Evolutionary conservation across 148 eudicot species (phyloP).

Genomic region (Heliosperma pusillum): DNA sequence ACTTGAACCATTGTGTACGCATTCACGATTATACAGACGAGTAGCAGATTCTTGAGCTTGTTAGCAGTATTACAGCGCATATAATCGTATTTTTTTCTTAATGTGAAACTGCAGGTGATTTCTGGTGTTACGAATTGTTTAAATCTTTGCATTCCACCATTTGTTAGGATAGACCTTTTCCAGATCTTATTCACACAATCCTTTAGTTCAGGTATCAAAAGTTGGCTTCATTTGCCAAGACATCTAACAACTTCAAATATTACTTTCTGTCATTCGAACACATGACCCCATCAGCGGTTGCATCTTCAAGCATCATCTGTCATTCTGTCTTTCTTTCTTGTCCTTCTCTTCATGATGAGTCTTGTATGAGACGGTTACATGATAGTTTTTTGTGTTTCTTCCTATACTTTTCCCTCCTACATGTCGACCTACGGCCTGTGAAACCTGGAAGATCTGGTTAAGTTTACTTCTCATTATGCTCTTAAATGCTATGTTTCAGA

Average conservation of each 20-base stretch:
- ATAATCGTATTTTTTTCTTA: conserved; percentile 10
- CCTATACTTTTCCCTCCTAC: too few species aligned
- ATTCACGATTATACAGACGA: not conserved
- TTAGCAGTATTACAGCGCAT: not conserved
- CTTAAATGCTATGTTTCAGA: too few species aligned
- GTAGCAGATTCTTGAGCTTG: not conserved
- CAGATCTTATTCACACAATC: conserved; percentile 58
- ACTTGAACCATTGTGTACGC: not conserved
- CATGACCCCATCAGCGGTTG: not conserved
- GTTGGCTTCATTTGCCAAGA: not conserved
- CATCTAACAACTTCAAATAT: not conserved
- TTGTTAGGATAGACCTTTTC: conserved; percentile 79
- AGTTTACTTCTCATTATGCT: too few species aligned
- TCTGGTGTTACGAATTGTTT: conserved; percentile 69
- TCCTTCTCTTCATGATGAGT: too few species aligned
- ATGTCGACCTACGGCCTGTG: too few species aligned
- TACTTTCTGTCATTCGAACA: not conserved
- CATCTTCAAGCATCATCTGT: too few species aligned
- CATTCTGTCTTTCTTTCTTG: too few species aligned
- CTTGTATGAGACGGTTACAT: too few species aligned
- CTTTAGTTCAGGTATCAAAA: conserved; percentile 60
- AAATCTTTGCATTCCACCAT: conserved; percentile 69
- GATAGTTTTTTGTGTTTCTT: too few species aligned
- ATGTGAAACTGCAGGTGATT: conserved; percentile 54
- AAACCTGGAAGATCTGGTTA: too few species aligned